Evolutionary conservation across 2,329 filamentous ascomycete species (phyloP).

Genomic region (Exophiala xenobiotica): DNA sequence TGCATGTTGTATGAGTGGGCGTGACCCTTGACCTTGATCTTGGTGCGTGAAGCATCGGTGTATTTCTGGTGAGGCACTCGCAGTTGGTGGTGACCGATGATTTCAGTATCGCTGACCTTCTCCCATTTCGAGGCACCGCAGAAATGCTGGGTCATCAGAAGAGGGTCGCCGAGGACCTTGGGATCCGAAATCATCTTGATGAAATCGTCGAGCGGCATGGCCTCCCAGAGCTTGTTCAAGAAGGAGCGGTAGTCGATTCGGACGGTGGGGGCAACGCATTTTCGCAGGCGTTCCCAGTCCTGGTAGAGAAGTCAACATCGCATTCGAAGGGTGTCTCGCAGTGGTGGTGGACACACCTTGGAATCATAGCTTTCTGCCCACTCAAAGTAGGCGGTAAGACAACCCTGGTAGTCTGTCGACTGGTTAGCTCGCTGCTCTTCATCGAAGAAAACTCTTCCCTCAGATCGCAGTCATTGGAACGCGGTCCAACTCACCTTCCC

Average conservation of each 20-base stretch:
- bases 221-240: conserved; percentile 60
- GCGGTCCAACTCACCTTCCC: conserved; percentile 27
- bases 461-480: background rate
- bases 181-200: conserved; percentile 59
- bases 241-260: conserved; percentile 71
- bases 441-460: background rate
- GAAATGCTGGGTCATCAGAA: conserved; percentile 65
- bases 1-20: conserved; percentile 43
- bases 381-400: conserved; percentile 37
- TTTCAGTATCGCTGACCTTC: conserved; percentile 30
- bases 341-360: conserved; percentile 36
- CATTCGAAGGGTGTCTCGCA: background rate
- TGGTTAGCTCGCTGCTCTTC: background rate
- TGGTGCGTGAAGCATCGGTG: conserved; percentile 48
- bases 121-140: conserved; percentile 41
- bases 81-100: conserved; percentile 34
- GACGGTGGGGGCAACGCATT: conserved; percentile 49
- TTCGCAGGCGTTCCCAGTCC: conserved; percentile 43
- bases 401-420: conserved; percentile 29
- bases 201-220: conserved; percentile 63
- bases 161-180: conserved; percentile 60
- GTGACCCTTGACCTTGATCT: conserved; percentile 60
- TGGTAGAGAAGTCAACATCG: conserved; percentile 17
- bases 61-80: conserved; percentile 63
- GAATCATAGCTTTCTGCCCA: conserved; percentile 48